Evolutionary conservation across 2,329 filamentous ascomycete species (phyloP).

Genomic region (Byssochlamys sp.): DNA sequence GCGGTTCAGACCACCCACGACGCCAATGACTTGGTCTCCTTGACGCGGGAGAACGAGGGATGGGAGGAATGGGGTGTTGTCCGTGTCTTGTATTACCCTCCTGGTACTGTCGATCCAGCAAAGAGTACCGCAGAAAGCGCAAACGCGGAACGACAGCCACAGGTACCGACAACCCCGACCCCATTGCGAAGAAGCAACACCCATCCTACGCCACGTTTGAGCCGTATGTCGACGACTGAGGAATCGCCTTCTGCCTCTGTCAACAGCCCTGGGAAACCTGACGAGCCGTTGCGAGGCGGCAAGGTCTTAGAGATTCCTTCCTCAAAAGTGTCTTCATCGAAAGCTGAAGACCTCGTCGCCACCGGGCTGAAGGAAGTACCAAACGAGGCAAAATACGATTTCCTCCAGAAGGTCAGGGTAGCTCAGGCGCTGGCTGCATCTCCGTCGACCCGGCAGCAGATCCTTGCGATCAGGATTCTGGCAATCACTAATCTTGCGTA

Average conservation of each 20-base stretch:
- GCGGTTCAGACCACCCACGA: conserved; percentile 47
- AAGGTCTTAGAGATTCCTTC: conserved; percentile 56
- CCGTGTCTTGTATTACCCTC: conserved; percentile 66
- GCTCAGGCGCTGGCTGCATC: conserved; percentile 69
- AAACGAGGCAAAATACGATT: conserved; percentile 65
- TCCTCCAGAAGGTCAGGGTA: conserved; percentile 70
- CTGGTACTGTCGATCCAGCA: conserved; percentile 22
- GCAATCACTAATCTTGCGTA: conserved; percentile 87
- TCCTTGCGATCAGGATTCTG: conserved; percentile 70
- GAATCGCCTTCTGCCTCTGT: conserved; percentile 44
- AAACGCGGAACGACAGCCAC: conserved; percentile 25
- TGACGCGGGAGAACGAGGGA: conserved; percentile 50
- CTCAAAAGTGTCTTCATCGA: conserved; percentile 33
- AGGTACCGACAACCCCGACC: conserved; percentile 61
- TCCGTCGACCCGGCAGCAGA: conserved; percentile 58
- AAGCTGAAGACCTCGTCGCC: conserved; percentile 29
- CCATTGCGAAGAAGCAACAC: conserved; percentile 62
- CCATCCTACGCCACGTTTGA: conserved; percentile 44
- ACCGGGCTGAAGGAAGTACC: conserved; percentile 55
- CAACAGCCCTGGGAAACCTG: conserved; percentile 28
- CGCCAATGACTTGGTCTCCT: conserved; percentile 72
- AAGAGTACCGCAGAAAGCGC: conserved; percentile 24
- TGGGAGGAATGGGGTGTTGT: conserved; percentile 78
- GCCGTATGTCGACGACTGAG: conserved; percentile 33
- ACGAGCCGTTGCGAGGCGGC: conserved; percentile 32